These are phyloP conservation scores for Besnoitia besnoiti DNA, from an alignment of 169 alveolate species.

Conservation along the genomic window DNA sequence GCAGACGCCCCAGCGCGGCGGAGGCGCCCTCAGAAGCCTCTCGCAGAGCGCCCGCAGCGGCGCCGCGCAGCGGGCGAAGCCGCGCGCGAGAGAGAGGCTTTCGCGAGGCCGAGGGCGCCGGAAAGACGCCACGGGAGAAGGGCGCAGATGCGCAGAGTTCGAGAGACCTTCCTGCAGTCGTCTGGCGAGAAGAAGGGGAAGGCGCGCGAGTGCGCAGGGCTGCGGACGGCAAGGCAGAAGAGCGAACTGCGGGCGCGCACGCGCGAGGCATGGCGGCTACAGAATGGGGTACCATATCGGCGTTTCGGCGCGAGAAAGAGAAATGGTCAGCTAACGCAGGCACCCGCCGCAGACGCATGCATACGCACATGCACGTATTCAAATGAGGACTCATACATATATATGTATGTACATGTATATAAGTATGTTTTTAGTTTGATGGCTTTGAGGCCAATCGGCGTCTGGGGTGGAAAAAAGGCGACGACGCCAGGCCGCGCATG, in stretches of 20 bases:
- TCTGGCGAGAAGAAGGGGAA: not conserved
- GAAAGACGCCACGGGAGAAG: not conserved
- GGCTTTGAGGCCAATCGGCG: too few species aligned
- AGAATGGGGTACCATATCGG: not conserved
- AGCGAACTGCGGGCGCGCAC: too few species aligned
- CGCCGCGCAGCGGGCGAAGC: not conserved
- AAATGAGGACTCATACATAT: too few species aligned
- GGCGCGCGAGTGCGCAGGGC: not conserved
- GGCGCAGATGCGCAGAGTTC: not conserved
- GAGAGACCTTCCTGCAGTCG: not conserved
- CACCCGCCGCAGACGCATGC: too few species aligned
- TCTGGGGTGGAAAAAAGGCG: too few species aligned
- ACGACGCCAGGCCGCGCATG: too few species aligned
- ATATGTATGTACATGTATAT: not conserved
- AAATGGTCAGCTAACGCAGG: not conserved
- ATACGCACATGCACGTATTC: too few species aligned
- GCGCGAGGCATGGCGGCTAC: slow-evolving; percentile 9
- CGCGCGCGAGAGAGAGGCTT: not conserved
- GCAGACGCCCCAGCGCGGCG: not conserved
- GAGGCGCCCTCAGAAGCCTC: too few species aligned
- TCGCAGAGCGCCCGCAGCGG: slow-evolving; percentile 3
- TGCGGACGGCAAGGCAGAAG: not conserved
- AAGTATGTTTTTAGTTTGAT: too few species aligned
- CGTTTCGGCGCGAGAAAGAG: not conserved
- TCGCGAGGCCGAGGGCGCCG: not conserved